phyloP scores from a whole-genome alignment of 1,139 yeast species.

The Komagataea norvegica region DNA sequence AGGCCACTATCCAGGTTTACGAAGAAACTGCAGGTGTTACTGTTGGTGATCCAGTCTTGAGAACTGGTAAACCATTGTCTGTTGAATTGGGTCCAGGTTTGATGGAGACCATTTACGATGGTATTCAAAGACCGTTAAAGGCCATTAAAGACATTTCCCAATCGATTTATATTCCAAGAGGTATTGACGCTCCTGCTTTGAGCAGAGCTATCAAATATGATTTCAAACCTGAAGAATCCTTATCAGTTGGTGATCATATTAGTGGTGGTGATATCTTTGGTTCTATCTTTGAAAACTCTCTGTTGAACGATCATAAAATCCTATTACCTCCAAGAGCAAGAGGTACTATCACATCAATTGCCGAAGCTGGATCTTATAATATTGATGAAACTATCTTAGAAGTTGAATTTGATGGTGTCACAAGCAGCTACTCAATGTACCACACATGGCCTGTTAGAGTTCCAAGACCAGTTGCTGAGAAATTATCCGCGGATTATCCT shows the following conservation, averaged over 20 bases:
- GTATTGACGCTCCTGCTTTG: constrained; percentile 93
- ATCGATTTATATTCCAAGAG: constrained; percentile 96
- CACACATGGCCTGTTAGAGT: constrained; percentile 99
- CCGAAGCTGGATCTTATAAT: constrained; percentile 84
- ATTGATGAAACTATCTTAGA: constrained; percentile 87
- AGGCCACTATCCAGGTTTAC: constrained; percentile 96
- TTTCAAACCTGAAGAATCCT: constrained; percentile 71
- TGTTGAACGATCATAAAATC: constrained; percentile 87
- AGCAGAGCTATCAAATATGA: constrained; percentile 79
- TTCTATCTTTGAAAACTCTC: constrained; percentile 86
- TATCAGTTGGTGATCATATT: constrained; percentile 93
- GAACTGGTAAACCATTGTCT: constrained; percentile 97
- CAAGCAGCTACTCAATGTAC: constrained; percentile 81
- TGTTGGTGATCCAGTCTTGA: constrained; percentile 95
- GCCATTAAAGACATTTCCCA: constrained; percentile 82
- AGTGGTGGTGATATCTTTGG: constrained; percentile 98
- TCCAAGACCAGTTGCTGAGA: constrained; percentile 97
- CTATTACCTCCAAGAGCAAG: constrained; percentile 96
- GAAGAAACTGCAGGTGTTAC: constrained; percentile 99
- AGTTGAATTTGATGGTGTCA: constrained; percentile 90
- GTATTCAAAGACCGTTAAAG: constrained; percentile 97
- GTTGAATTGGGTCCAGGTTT: constrained; percentile 99
- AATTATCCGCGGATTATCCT: constrained; percentile 88
- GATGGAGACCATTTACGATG: constrained; percentile 98
- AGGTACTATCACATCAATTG: constrained; percentile 90